Base-by-base conservation (phyloP, 176 grass and related monocot genomes). In the Coix lacrymajobi region DNA sequence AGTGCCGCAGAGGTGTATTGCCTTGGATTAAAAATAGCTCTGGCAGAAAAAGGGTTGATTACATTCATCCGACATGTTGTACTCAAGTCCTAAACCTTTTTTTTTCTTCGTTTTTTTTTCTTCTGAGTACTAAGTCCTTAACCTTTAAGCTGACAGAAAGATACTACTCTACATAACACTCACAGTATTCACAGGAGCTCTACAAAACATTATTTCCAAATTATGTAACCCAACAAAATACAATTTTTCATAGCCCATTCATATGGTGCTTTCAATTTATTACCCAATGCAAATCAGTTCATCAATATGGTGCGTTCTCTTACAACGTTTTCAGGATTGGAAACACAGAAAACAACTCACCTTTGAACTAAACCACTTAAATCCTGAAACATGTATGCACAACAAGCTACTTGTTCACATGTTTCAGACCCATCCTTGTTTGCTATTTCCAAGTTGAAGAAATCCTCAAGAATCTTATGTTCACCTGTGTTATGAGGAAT, bases 311-410 rank as follows among this genome's bases (percentile, higher is more conserved):
- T 26, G 56, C 4, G n/a, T 25, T 60, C 67, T 70, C 54, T 32
- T 44, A 29, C 65, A 81, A 89, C 68, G 57, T 41, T 75, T 85
- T 43, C 54, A 63, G 32, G 20, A 51, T 40, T 52, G 33, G n/a
- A 25, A 9, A 76, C n/a, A 69, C 44, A 69, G 7, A 62, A 83
- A 58, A 78, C 40, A 72, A 44, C 78, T 84, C 78, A 93, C 96
- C 93, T 93, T 81, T 91, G 88, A 69, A 74, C 49, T 75, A 91
- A 63, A 79, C 37, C n/a, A 4, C 71, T 66, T 77, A 73, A 80
- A 88, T 89, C 66, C 79, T 90, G 89, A 92, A 93, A 83, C 65
- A 95, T 69, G 85, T 90, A 90, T 71, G 81, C 89, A 93, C 92
- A 98, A 83, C 56, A 62, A 78, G 88, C 84, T 71, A 86, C 71